phyloP scores from a whole-genome alignment of 805 yeast genomes.

The Pichia rugopelliculosa region DNA sequence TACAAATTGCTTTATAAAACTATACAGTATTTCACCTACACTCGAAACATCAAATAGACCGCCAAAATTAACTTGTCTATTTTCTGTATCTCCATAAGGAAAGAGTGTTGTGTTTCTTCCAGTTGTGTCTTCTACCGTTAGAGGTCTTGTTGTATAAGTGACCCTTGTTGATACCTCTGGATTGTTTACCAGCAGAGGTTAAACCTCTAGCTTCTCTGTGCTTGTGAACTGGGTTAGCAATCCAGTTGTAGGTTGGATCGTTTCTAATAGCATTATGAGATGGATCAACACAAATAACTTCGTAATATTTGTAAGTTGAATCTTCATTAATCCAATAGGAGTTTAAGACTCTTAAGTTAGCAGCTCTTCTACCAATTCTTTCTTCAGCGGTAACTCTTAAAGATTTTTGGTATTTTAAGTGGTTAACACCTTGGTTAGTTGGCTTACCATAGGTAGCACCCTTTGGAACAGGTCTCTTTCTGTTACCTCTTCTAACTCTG shows the following conservation, averaged over 20 bases:
- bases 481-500: slow-evolving; percentile 99
- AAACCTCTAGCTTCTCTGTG: slow-evolving; percentile 99
- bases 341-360: slow-evolving; percentile 98
- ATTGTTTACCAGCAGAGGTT: slow-evolving; percentile 95
- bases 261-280: slow-evolving; percentile 98
- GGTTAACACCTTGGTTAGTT: slow-evolving; percentile 99
- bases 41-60: background rate
- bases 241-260: slow-evolving; percentile 99
- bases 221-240: slow-evolving; percentile 99
- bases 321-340: slow-evolving; percentile 99
- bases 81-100: slow-evolving; percentile 99
- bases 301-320: slow-evolving; percentile 98
- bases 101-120: slow-evolving; percentile 99
- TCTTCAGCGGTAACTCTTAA: slow-evolving; percentile 98
- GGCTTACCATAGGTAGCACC: slow-evolving; percentile 99
- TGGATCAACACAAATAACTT: slow-evolving; percentile 96
- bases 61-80: slow-evolving; percentile 28
- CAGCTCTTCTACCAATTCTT: slow-evolving; percentile 98
- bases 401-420: slow-evolving; percentile 98
- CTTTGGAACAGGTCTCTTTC: slow-evolving; percentile 99
- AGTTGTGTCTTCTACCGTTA: slow-evolving; percentile 98
- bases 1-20: background rate
- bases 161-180: slow-evolving; percentile 99
- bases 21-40: background rate
- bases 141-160: slow-evolving; percentile 97